Evolutionary conservation across 106 monocot genomes (phyloP).

Genomic region (Acorus calamus): DNA sequence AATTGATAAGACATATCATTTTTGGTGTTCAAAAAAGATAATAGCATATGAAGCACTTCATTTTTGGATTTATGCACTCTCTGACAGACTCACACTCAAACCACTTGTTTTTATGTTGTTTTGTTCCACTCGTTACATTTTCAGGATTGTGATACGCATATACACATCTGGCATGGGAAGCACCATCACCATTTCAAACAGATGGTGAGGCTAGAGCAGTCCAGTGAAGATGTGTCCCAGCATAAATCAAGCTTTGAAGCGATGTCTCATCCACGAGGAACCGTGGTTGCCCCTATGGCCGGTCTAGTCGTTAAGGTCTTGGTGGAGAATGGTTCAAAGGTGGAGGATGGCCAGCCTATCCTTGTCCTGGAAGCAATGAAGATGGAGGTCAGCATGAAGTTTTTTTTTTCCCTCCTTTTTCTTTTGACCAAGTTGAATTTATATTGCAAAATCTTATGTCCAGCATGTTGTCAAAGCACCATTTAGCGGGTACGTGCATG

Average conservation of each 20-base stretch:
- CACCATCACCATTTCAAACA: constrained; percentile 74
- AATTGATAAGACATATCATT: too few relatives aligned
- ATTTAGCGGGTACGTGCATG: constrained; percentile 51
- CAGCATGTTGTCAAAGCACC: constrained; percentile 96
- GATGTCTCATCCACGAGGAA: constrained; percentile 61
- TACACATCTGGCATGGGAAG: constrained; percentile 81
- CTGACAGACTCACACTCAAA: too few relatives aligned
- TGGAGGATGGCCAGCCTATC: constrained; percentile 76
- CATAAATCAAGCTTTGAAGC: constrained; percentile 23
- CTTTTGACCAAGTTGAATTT: background rate
- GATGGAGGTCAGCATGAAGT: constrained; percentile 65
- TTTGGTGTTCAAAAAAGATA: too few relatives aligned
- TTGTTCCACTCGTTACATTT: background rate
- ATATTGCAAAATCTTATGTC: constrained; percentile 1
- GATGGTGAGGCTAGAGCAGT: constrained; percentile 24
- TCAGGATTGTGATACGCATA: constrained; percentile 66
- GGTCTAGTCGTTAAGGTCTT: constrained; percentile 87
- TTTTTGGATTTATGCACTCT: too few relatives aligned
- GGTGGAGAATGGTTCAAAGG: constrained; percentile 56
- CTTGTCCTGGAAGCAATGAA: constrained; percentile 98
- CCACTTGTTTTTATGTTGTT: too few relatives aligned
- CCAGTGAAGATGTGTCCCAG: constrained; percentile 33
- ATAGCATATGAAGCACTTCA: too few relatives aligned
- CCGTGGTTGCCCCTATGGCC: constrained; percentile 92
- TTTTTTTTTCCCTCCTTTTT: constrained; percentile 5